Base-by-base conservation (phyloP, 495 filamentous ascomycete species). In the Pyrenula massariospora region DNA sequence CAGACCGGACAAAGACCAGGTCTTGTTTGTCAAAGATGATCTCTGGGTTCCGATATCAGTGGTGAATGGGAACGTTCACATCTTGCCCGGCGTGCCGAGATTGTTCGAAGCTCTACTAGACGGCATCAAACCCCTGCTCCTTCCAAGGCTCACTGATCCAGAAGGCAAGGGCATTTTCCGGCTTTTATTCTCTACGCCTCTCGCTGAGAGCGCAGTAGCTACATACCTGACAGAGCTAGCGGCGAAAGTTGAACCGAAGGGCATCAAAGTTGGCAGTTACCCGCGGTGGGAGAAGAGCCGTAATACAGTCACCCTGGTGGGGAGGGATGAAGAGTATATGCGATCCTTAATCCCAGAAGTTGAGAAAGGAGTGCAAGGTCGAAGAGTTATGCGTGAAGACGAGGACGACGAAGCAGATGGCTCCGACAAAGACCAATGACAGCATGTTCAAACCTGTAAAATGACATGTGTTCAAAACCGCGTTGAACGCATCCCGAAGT, bases 251-350 rank as follows among this genome's bases (percentile, higher is more conserved):
- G 81, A 82, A 66, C 69, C 79, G 0, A 78, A 78, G 59, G 89
- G 88, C 0, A 78, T 98, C 54, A 96, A 96, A 72, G 88, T 98
- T n/a, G 93, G 93, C 8, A 94, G 89, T 65, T 98, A 98, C 71
- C 93, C 93, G 22, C 74, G 89, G 52, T 96, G 91, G 93, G 88
- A 85, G 0, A 92, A 87, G 75, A 82, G 82, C 62, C 77, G 78
- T 24, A 98, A 98, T 66, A 91, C 89, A 0, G 88, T 98, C 24
- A 97, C 93, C 22, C 73, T 98, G 23, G 91, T 96, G 19, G 93
- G 93, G 12, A 77, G 68, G 11, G 81, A 89, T 58, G 70, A 77
- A 61, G 81, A 73, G 12, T 82, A 70, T 57, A 76, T 89, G 66
- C 83, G 87, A 59, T 71, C 70, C 2, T 58, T 88, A 61, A 68